Evolutionary conservation across 371 early-diverging fungal genomes (phyloP).

Genomic region (Umbelopsis sp.): DNA sequence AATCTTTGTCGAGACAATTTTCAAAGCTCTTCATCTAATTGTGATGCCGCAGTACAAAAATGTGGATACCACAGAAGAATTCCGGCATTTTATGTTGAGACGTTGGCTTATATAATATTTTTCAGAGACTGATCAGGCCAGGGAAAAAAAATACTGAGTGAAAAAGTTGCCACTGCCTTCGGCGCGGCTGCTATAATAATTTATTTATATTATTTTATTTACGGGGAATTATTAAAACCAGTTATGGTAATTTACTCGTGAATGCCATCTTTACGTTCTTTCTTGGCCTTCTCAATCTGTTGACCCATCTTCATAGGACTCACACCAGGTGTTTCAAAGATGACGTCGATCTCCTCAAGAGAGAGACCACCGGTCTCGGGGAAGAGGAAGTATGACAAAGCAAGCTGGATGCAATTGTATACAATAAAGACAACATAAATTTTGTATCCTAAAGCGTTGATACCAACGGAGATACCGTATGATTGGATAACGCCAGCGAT

Average conservation of each 20-base stretch:
- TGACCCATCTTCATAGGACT: neutral
- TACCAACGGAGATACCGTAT: neutral
- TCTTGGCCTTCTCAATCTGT: neutral
- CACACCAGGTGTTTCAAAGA: conserved; percentile 31
- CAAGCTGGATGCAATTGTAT: neutral
- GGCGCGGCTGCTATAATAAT: no score
- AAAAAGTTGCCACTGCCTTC: no score
- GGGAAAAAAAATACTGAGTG: no score
- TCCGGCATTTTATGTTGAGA: no score
- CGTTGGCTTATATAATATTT: no score
- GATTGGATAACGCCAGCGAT: neutral
- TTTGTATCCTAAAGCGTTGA: neutral
- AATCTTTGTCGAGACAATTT: neutral
- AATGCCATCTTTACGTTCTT: neutral
- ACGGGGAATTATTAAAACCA: no score
- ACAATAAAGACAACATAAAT: neutral
- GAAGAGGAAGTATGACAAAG: conserved; percentile 37
- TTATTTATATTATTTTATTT: no score
- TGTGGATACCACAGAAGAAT: no score
- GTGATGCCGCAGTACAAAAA: no score
- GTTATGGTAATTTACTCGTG: neutral
- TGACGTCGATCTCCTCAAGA: conserved; percentile 54
- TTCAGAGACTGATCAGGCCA: no score
- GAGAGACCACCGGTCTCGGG: conserved; percentile 55
- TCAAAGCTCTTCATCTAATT: neutral